Evolutionary conservation across 2,329 filamentous ascomycete species (phyloP).

Genomic region (Fusarium drepaniforme): DNA sequence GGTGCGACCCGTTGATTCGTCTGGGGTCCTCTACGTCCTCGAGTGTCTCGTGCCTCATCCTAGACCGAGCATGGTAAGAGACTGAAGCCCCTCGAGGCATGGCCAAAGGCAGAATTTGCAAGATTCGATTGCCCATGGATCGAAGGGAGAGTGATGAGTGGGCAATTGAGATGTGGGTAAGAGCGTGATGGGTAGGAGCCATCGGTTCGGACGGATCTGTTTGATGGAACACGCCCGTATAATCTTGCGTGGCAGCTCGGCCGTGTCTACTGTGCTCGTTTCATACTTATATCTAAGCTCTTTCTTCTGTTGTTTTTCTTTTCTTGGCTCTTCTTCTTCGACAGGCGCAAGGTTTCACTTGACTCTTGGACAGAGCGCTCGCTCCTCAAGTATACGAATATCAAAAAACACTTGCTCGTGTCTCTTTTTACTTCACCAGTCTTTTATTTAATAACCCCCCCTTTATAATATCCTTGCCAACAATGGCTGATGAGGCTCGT

Average conservation of each 20-base stretch:
- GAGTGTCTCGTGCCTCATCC: slow-evolving; percentile 32
- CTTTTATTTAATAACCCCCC: not conserved
- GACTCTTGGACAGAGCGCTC: slow-evolving; percentile 11
- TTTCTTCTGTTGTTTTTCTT: slow-evolving; percentile 15
- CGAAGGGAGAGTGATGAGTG: slow-evolving; percentile 12
- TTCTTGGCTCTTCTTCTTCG: slow-evolving; percentile 25
- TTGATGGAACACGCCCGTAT: not conserved
- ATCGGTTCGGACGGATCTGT: slow-evolving; percentile 35
- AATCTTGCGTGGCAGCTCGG: not conserved
- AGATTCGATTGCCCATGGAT: slow-evolving; percentile 2
- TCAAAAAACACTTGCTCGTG: not conserved
- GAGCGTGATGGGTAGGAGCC: not conserved
- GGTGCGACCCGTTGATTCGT: slow-evolving; percentile 31
- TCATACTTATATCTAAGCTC: slow-evolving; percentile 25
- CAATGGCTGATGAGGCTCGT: slow-evolving; percentile 31
- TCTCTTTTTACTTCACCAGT: not conserved
- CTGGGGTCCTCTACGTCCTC: not conserved
- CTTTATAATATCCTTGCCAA: not conserved
- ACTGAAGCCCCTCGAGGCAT: not conserved
- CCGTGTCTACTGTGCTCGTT: not conserved
- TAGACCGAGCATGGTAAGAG: slow-evolving; percentile 30
- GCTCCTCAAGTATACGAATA: slow-evolving; percentile 13
- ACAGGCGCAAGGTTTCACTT: slow-evolving; percentile 20
- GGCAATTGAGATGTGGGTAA: not conserved
- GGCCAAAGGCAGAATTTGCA: slow-evolving; percentile 5